phyloP scores from a whole-genome alignment of 106 monocot genomes.

The Dendrobium nobile region DNA sequence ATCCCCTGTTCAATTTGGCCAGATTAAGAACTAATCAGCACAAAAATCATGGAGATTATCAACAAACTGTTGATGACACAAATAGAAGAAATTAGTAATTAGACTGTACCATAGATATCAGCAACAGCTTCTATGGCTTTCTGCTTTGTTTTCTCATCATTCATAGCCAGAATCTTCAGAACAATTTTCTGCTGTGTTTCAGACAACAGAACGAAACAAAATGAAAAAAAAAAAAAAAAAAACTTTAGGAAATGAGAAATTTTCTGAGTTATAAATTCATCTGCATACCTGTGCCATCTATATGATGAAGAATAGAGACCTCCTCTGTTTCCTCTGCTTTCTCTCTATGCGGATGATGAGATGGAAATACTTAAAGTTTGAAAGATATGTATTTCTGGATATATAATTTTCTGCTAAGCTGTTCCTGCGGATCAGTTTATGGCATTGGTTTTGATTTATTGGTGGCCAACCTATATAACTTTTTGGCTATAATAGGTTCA shows the following conservation, averaged over 20 bases:
- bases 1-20: too few relatives aligned
- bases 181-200: conserved; percentile 42
- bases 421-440: not conserved
- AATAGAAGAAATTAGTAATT: not conserved
- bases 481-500: too few relatives aligned
- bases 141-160: conserved; percentile 50
- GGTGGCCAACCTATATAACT: too few relatives aligned
- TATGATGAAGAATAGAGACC: not conserved
- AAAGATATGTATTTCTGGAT: not conserved
- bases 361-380: not conserved
- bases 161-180: conserved; percentile 43
- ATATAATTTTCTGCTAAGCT: not conserved
- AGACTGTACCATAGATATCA: conserved; percentile 39
- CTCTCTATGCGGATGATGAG: not conserved
- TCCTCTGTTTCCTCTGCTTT: not conserved
- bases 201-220: not conserved
- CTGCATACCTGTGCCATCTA: conserved; percentile 1
- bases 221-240: not conserved
- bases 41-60: not conserved
- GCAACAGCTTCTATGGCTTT: conserved; percentile 63
- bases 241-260: not conserved
- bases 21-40: not conserved
- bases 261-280: not conserved
- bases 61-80: not conserved
- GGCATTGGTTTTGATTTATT: not conserved